phyloP scores from a whole-genome alignment of 306 rosid genomes.

The Potentilla sterilis region DNA sequence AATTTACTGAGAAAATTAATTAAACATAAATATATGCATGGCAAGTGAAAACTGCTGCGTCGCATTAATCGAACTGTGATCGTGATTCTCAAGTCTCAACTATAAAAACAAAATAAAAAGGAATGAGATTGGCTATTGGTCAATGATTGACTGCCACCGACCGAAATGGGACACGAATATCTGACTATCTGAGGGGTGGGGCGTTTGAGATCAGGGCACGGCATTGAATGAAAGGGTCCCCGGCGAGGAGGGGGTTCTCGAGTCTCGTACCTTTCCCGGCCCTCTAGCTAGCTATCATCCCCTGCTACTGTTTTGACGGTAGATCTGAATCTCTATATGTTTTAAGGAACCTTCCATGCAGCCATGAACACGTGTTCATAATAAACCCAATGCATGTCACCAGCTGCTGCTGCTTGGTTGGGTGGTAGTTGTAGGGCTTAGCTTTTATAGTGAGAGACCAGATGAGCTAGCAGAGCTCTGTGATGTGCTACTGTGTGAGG shows the following conservation, averaged over 20 bases:
- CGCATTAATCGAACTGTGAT: neutral
- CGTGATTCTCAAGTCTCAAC: neutral
- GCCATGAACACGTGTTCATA: neutral
- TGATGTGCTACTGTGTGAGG: too few relatives aligned
- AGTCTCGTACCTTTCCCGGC: neutral
- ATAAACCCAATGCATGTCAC: neutral
- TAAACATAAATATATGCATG: too few relatives aligned
- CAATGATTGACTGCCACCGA: neutral
- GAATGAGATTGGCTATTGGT: neutral
- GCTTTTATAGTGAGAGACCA: too few relatives aligned
- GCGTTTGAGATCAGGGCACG: neutral
- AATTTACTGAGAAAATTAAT: too few relatives aligned
- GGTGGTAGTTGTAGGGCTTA: neutral
- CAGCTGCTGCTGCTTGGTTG: neutral
- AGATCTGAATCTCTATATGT: neutral
- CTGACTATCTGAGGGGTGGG: neutral
- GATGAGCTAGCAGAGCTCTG: too few relatives aligned
- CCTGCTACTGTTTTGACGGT: neutral
- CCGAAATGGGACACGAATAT: neutral
- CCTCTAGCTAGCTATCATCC: neutral
- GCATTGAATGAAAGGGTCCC: conserved; percentile 4
- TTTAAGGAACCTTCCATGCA: neutral
- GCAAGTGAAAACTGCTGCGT: too few relatives aligned
- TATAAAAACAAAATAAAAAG: too few relatives aligned
- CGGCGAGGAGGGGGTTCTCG: neutral